A percentile compares a stretch with the other conserved stretches of the same genome.
These are phyloP conservation scores for Vitis hybrid DNA, from an alignment of 177 flowering plant species.

Conservation along the genomic window DNA sequence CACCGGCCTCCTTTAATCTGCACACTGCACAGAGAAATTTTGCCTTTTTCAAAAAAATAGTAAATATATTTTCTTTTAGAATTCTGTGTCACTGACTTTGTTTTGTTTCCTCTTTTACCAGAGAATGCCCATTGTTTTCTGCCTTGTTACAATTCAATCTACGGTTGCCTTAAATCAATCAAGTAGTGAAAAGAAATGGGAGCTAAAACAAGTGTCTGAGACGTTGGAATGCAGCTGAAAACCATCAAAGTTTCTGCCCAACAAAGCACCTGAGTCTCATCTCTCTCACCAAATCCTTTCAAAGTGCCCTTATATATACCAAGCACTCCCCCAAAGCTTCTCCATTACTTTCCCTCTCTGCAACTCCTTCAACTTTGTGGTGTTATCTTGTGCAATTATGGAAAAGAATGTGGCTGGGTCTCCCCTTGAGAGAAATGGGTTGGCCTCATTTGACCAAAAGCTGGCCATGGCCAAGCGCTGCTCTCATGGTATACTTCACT, in stretches of 20 bases:
- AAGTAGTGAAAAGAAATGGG: neutral
- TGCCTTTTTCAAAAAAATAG: neutral
- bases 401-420: conserved; percentile 35
- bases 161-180: too few species aligned
- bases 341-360: neutral
- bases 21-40: neutral
- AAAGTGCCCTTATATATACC: too few species aligned
- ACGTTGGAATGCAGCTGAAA: conserved; percentile 12
- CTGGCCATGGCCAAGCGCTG: conserved; percentile 73
- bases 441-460: conserved; percentile 60
- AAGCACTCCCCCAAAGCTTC: neutral
- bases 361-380: neutral
- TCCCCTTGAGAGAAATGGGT: conserved; percentile 40
- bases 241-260: conserved; percentile 24
- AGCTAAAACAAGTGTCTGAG: conserved; percentile 1
- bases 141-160: too few species aligned
- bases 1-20: neutral
- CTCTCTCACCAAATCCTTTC: neutral
- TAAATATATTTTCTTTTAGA: neutral
- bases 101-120: too few species aligned
- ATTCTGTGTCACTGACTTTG: neutral
- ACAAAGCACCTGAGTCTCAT: neutral
- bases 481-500: conserved; percentile 47
- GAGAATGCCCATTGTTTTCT: too few species aligned
- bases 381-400: conserved; percentile 13